These are phyloP conservation scores for Fusarium sp. DNA, from an alignment of 2,329 filamentous ascomycete genomes.

Conservation along the genomic window DNA sequence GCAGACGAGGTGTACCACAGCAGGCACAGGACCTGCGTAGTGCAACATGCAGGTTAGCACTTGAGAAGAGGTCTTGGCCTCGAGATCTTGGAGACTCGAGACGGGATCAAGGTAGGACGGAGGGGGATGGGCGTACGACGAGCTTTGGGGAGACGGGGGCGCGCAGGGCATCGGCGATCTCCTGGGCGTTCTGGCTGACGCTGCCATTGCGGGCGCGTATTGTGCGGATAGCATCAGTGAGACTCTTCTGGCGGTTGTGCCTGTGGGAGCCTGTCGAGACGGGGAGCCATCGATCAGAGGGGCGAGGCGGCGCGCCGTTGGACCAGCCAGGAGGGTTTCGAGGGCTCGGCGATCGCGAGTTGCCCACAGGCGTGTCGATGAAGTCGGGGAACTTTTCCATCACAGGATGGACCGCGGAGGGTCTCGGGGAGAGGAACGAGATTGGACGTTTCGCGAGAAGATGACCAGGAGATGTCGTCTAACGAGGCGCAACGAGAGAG, in stretches of 20 bases:
- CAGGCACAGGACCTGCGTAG: slow-evolving; percentile 79
- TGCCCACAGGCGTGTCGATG: slow-evolving; percentile 55
- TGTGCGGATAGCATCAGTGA: slow-evolving; percentile 87
- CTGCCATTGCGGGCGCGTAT: slow-evolving; percentile 86
- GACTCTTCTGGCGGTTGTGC: slow-evolving; percentile 84
- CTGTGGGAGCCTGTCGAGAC: slow-evolving; percentile 53
- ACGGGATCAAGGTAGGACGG: slow-evolving; percentile 3
- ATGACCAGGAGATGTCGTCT: neutral
- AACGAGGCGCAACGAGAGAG: neutral
- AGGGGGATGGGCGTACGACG: slow-evolving; percentile 70
- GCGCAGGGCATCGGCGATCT: slow-evolving; percentile 90
- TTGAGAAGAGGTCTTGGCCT: slow-evolving; percentile 2
- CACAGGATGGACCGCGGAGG: slow-evolving; percentile 4
- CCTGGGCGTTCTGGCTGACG: slow-evolving; percentile 91
- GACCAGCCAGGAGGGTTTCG: slow-evolving; percentile 42
- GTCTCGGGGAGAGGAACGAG: slow-evolving; percentile 5
- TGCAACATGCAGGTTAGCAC: slow-evolving; percentile 44
- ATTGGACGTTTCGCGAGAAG: neutral
- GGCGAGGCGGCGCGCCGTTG: slow-evolving; percentile 46
- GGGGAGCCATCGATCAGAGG: slow-evolving; percentile 46
- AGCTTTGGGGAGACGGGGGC: slow-evolving; percentile 90
- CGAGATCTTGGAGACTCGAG: slow-evolving; percentile 19
- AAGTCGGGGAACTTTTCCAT: slow-evolving; percentile 72
- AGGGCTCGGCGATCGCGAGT: slow-evolving; percentile 45
- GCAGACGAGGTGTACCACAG: slow-evolving; percentile 97